These are phyloP conservation scores for Populus davidiana DNA, from an alignment of 345 rosid genomes.

Conservation along the genomic window DNA sequence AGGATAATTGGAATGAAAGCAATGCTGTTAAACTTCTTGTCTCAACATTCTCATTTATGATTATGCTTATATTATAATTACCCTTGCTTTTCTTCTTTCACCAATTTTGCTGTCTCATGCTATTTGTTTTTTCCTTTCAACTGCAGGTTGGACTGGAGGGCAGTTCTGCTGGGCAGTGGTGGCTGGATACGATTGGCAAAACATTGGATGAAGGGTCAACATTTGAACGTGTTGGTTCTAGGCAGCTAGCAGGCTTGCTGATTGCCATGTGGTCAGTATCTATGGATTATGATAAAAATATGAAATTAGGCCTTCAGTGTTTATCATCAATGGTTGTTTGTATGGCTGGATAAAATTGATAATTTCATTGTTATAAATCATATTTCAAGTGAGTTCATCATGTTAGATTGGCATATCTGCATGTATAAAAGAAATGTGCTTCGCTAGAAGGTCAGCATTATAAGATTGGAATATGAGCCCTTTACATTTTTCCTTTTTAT, in stretches of 20 bases:
- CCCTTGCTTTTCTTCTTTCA: conserved; percentile 1
- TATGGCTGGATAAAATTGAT: background rate
- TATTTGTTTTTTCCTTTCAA: conserved; percentile 11
- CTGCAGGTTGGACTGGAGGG: conserved; percentile 98
- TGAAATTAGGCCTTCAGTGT: background rate
- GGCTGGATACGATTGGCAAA: conserved; percentile 91
- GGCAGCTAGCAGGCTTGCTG: conserved; percentile 92
- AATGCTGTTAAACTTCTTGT: background rate
- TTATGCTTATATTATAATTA: background rate
- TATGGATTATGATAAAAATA: background rate
- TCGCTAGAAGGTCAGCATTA: background rate
- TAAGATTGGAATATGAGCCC: background rate
- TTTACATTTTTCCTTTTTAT: background rate
- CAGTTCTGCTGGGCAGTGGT: conserved; percentile 88
- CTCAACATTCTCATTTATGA: background rate
- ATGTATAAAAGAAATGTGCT: background rate
- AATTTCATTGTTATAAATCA: background rate
- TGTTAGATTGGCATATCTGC: background rate
- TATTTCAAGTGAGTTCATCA: background rate
- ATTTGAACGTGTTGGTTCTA: conserved; percentile 91
- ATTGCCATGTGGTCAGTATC: conserved; percentile 38
- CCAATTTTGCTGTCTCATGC: background rate
- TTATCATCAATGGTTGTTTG: background rate
- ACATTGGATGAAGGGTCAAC: conserved; percentile 70
- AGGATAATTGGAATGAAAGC: background rate